Base-by-base conservation (phyloP, 805 yeast genomes). In the Saturnispora galanensis region DNA sequence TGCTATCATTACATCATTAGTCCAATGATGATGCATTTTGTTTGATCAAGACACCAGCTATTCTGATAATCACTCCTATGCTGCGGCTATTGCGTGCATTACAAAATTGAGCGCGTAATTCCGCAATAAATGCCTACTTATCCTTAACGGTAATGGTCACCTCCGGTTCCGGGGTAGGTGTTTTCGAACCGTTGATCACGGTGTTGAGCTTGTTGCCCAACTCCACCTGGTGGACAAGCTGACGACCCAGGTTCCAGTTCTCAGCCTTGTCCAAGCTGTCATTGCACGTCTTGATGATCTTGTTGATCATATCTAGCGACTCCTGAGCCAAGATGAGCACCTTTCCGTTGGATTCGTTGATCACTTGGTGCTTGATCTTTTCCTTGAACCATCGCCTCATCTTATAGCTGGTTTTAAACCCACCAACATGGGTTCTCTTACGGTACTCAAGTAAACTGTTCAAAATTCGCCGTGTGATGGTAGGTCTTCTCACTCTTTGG, bases 181-280 rank as follows among this genome's bases (percentile, higher is more conserved):
- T 21, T 21, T 21, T 21, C 26, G 26, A 21, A 2, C 26, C 26
- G 26, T 21, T 21, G 26, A 21, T 21, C 26, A 21, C 26, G 5
- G 26, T 21, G 26, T 59, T 57, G 16, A 63, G 47, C 41, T 59
- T 58, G 39, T 52, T 52, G 16, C 55, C 40, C 39, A 63, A 47
- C 38, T 55, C 50, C 9, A 49, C 44, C 44, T 58, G 59, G 38
- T 60, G 63, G 35, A 59, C 54, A 40, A 42, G 48, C 41, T 61
- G 64, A 39, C 56, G 56, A 29, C 53, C 55, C 10, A 50, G 46
- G 40, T 65, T 63, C 97, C 97, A 90, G 18, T 71, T 67, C 59
- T 93, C 97, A 1, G 96, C 96, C 51, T 81, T 79, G 39, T 77
- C 81, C 44, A 90, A 68, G 41, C 88, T 88, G 39, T 84, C 89